Evolutionary conservation across 192 early-diverging fungal species (phyloP).

Genomic region (Coemansia sp.): DNA sequence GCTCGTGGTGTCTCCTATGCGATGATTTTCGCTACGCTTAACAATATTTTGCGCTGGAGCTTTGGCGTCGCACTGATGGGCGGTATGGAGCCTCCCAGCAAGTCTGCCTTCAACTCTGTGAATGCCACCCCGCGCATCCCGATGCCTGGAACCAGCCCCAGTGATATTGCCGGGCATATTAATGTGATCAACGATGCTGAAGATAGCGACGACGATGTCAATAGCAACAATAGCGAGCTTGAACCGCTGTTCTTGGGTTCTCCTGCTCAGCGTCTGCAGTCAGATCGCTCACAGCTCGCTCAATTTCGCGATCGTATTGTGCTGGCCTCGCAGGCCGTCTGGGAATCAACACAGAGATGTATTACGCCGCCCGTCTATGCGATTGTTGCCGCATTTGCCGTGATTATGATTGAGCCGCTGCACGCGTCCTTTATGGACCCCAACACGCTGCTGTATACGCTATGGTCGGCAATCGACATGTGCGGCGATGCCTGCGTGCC

Average conservation of each 20-base stretch:
- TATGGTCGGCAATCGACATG: constrained; percentile 69
- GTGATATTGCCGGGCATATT: neutral
- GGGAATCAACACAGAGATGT: constrained; percentile 30
- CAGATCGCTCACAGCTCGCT: neutral
- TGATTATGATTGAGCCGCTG: constrained; percentile 68
- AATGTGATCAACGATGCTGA: neutral
- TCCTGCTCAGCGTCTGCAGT: constrained; percentile 15
- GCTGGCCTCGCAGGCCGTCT: neutral
- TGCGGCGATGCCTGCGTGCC: constrained; percentile 81
- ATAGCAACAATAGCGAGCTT: constrained; percentile 27
- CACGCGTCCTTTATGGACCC: constrained; percentile 65
- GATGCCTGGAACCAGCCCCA: constrained; percentile 12
- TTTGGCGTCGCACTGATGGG: constrained; percentile 70
- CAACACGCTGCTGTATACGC: constrained; percentile 59
- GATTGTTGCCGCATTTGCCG: constrained; percentile 64
- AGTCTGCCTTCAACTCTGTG: constrained; percentile 42
- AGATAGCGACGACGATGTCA: neutral
- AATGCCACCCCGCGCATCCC: constrained; percentile 33
- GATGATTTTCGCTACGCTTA: constrained; percentile 77
- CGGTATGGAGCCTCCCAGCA: constrained; percentile 30
- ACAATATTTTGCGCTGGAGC: constrained; percentile 79
- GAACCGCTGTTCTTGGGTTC: constrained; percentile 40
- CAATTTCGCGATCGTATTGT: neutral
- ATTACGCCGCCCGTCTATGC: constrained; percentile 77
- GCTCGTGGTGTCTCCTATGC: constrained; percentile 76